These are phyloP conservation scores for Porphyra umbilicalis DNA, from an alignment of 31 red algal genomes.

Conservation along the genomic window DNA sequence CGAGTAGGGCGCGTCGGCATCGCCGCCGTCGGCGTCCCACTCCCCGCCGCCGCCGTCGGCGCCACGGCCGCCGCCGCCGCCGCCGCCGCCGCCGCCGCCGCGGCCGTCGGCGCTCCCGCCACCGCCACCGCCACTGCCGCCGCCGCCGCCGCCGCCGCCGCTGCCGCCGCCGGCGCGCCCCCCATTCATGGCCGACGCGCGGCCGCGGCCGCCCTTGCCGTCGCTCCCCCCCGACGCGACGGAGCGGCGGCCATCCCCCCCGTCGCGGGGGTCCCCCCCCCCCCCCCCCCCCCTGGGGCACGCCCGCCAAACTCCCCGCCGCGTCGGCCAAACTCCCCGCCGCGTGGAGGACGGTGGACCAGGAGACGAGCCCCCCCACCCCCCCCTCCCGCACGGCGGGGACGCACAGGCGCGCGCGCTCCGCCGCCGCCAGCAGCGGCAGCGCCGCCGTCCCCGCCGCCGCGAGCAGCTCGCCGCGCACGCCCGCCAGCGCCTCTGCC, in stretches of 20 bases:
- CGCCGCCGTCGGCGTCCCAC: background rate
- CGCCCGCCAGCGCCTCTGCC: conserved; percentile 44
- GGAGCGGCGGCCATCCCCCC: conserved; percentile 39
- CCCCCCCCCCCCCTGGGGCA: background rate
- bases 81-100: background rate
- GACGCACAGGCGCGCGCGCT: conserved; percentile 47
- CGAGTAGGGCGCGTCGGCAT: conserved; percentile 22
- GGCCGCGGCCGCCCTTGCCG: conserved; percentile 28
- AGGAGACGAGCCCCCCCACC: conserved; percentile 5
- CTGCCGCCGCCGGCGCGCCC: conserved; percentile 34
- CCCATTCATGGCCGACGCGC: conserved; percentile 36
- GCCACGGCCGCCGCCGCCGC: background rate
- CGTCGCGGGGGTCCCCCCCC: conserved; percentile 29
- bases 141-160: conserved; percentile 3
- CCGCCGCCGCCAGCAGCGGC: conserved; percentile 42
- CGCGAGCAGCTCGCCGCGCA: conserved; percentile 55
- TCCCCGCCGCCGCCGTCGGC: background rate
- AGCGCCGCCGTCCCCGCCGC: conserved; percentile 44
- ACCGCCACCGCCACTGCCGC: conserved; percentile 12
- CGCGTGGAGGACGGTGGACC: conserved; percentile 1
- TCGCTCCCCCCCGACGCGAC: conserved; percentile 29
- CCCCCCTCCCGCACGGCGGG: conserved; percentile 33
- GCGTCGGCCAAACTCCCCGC: background rate
- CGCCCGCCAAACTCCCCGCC: background rate
- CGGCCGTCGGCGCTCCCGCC: conserved; percentile 11